A percentile compares a stretch with the other conserved stretches of the same genome.
phyloP scores from a whole-genome alignment of 106 monocot species.

The Narthecium ossifragum region DNA sequence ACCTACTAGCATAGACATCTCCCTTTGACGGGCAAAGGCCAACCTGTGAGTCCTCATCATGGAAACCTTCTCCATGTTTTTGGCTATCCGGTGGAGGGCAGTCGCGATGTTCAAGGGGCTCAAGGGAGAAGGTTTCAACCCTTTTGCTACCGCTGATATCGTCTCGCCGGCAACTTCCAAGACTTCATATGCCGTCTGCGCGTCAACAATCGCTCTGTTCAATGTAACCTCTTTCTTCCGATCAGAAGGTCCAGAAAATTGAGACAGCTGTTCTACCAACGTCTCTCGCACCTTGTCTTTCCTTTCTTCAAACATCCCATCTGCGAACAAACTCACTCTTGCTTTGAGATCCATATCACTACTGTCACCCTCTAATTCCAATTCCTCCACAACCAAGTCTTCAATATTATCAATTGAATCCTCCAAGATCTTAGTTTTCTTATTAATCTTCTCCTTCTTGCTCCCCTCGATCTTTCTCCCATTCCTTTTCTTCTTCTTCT shows the following conservation, averaged over 20 bases:
- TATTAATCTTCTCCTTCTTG: slow-evolving; percentile 20
- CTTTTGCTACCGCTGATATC: slow-evolving; percentile 73
- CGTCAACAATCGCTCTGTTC: slow-evolving; percentile 66
- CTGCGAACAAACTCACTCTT: slow-evolving; percentile 36
- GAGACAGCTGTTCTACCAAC: slow-evolving; percentile 65
- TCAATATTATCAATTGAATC: slow-evolving; percentile 31
- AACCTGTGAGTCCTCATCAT: slow-evolving; percentile 61
- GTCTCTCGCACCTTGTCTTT: slow-evolving; percentile 41
- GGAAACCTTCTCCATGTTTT: slow-evolving; percentile 93
- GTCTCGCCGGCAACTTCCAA: slow-evolving; percentile 60
- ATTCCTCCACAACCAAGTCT: slow-evolving; percentile 13
- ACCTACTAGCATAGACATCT: slow-evolving; percentile 94
- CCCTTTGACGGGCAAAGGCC: slow-evolving; percentile 75
- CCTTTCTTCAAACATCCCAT: slow-evolving; percentile 76
- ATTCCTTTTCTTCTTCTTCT: slow-evolving; percentile 77
- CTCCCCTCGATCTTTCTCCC: slow-evolving; percentile 11
- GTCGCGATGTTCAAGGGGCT: slow-evolving; percentile 82
- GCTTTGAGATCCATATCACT: slow-evolving; percentile 18
- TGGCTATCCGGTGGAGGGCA: slow-evolving; percentile 86
- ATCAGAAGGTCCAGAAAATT: slow-evolving; percentile 76
- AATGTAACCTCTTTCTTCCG: slow-evolving; percentile 71
- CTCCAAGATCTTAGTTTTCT: slow-evolving; percentile 17
- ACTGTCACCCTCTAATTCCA: slow-evolving; percentile 1
- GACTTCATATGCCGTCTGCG: slow-evolving; percentile 77
- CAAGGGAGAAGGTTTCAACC: slow-evolving; percentile 83